These are phyloP conservation scores for Aurantiochytrium sp. DNA, from an alignment of 108 stramenopile species.

Conservation along the genomic window DNA sequence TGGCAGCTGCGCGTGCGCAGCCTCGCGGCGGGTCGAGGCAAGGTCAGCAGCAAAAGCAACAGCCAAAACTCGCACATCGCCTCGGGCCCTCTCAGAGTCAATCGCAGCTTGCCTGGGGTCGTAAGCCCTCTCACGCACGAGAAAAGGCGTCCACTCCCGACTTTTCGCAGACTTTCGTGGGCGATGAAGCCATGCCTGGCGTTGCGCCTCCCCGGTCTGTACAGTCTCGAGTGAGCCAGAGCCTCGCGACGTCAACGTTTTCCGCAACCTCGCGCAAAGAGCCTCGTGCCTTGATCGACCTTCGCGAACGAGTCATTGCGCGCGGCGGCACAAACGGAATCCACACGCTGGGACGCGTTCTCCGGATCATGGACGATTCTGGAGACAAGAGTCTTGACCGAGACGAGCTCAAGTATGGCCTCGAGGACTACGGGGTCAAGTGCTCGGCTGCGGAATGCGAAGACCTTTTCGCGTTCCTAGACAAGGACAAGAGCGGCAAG, in stretches of 20 bases:
- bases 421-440: slow-evolving; percentile 30
- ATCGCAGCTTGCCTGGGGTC: neutral
- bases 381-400: slow-evolving; percentile 25
- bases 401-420: slow-evolving; percentile 39
- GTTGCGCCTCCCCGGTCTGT: too few species aligned
- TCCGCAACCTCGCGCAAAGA: neutral
- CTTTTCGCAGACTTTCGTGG: too few species aligned
- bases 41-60: neutral
- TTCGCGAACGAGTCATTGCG: neutral
- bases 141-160: neutral
- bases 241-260: too few species aligned
- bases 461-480: slow-evolving; percentile 30
- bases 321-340: neutral
- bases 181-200: neutral
- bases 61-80: neutral
- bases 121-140: neutral
- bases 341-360: slow-evolving; percentile 5
- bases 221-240: too few species aligned
- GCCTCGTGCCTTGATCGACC: neutral
- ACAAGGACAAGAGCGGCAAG: slow-evolving; percentile 34
- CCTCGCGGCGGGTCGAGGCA: neutral
- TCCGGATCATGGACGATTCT: slow-evolving; percentile 40
- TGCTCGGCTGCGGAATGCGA: slow-evolving; percentile 22
- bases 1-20: too few species aligned
- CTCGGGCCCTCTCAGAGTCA: neutral